Conservation (phyloP, 2,329 filamentous ascomycete species). For the Diaporthe nobilis region DNA sequence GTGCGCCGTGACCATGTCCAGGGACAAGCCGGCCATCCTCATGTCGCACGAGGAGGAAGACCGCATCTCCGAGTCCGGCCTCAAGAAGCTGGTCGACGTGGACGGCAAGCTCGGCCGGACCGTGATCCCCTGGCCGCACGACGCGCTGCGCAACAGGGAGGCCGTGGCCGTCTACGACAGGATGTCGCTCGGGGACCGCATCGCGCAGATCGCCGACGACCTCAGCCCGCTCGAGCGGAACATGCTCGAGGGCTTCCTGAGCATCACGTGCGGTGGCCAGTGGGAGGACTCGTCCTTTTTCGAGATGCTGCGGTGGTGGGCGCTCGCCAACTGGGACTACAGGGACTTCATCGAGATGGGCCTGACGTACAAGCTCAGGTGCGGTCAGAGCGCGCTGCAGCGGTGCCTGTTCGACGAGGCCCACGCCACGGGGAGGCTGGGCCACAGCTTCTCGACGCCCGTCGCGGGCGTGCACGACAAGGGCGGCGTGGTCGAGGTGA, state of each 20-base stretch:
- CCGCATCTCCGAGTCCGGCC: slow-evolving; percentile 49
- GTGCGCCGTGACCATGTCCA: slow-evolving; percentile 53
- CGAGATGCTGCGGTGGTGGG: slow-evolving; percentile 65
- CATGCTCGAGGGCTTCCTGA: slow-evolving; percentile 56
- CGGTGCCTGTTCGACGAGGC: slow-evolving; percentile 61
- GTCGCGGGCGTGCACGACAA: slow-evolving; percentile 52
- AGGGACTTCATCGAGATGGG: slow-evolving; percentile 55
- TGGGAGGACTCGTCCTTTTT: slow-evolving; percentile 60
- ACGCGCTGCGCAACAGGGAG: slow-evolving; percentile 50
- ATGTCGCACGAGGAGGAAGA: slow-evolving; percentile 61
- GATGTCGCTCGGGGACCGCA: slow-evolving; percentile 58
- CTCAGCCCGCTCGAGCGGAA: slow-evolving; percentile 58
- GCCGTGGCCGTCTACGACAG: slow-evolving; percentile 53
- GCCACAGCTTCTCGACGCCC: slow-evolving; percentile 58
- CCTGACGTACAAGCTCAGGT: slow-evolving; percentile 58
- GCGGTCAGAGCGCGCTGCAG: slow-evolving; percentile 61
- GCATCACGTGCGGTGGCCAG: slow-evolving; percentile 58
- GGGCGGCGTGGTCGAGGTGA: slow-evolving; percentile 50
- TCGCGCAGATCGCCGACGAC: slow-evolving; percentile 55
- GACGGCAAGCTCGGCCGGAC: slow-evolving; percentile 56
- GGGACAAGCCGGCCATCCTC: slow-evolving; percentile 26
- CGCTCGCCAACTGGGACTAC: slow-evolving; percentile 57
- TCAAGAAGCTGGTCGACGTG: slow-evolving; percentile 62
- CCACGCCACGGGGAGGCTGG: slow-evolving; percentile 53
- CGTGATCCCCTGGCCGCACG: slow-evolving; percentile 58